Evolutionary conservation across 331 rosid species (phyloP).

Genomic region (Rhamnella rubrinervis): DNA sequence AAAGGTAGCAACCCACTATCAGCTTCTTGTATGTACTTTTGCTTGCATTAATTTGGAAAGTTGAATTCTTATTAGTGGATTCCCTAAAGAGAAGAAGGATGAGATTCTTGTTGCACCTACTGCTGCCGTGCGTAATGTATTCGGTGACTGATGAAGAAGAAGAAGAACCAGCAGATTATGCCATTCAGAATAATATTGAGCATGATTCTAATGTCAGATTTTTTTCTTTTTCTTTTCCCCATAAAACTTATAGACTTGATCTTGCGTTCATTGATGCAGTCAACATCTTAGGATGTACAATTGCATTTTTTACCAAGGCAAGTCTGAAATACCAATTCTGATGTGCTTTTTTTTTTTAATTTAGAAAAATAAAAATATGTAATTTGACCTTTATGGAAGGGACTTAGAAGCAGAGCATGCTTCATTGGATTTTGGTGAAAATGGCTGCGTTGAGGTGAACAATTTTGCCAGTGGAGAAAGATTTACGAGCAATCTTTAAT

Average conservation of each 20-base stretch:
- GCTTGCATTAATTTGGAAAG: constrained; percentile 2
- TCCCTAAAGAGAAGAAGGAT: constrained; percentile 53
- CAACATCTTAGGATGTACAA: neutral
- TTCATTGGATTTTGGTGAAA: no score
- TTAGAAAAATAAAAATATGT: no score
- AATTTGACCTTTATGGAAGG: no score
- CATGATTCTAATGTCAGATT: constrained; percentile 77
- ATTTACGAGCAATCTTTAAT: no score
- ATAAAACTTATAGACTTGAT: constrained; percentile 13
- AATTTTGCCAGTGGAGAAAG: no score
- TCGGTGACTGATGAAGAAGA: constrained; percentile 95
- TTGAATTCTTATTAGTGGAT: constrained; percentile 36
- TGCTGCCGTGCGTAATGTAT: constrained; percentile 84
- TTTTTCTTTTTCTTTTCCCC: constrained; percentile 17
- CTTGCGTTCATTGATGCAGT: constrained; percentile 4
- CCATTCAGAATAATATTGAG: constrained; percentile 58
- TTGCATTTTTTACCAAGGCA: no score
- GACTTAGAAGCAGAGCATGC: no score
- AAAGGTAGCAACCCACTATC: neutral
- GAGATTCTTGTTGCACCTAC: constrained; percentile 38
- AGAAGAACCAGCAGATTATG: constrained; percentile 58
- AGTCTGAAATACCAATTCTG: no score
- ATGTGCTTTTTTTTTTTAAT: no score
- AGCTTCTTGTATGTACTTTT: constrained; percentile 11
- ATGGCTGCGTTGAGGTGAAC: no score